A percentile compares a stretch with the other conserved stretches of the same genome.
Evolutionary conservation across 768 basidiomycete species (phyloP).

Genomic region (Gloeopeniophorella convolvens): DNA sequence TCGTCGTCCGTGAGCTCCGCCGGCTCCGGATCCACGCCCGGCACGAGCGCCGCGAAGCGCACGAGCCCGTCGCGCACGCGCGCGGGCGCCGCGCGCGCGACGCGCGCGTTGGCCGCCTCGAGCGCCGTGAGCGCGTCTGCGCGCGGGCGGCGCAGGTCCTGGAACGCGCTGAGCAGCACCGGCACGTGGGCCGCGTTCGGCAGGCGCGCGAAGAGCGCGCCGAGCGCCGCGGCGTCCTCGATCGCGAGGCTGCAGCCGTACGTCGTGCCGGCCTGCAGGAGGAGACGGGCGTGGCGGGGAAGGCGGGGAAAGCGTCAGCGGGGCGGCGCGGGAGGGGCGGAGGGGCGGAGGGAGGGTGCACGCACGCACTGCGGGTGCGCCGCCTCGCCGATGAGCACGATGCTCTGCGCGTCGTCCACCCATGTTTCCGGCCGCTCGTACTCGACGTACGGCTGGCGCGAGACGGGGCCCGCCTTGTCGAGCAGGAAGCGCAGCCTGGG

Average conservation of each 20-base stretch:
- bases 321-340: neutral
- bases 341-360: conserved; percentile 4
- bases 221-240: conserved; percentile 29
- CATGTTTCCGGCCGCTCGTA: conserved; percentile 31
- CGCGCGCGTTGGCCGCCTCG: conserved; percentile 4
- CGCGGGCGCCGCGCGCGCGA: neutral
- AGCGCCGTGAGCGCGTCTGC: conserved; percentile 1
- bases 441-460: conserved; percentile 30
- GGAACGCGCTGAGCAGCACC: conserved; percentile 25
- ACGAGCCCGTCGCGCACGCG: conserved; percentile 8
- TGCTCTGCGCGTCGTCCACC: conserved; percentile 31
- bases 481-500: conserved; percentile 13
- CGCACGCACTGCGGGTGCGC: conserved; percentile 28
- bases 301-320: neutral
- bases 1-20: conserved; percentile 5
- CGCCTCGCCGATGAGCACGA: conserved; percentile 34
- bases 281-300: neutral
- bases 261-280: conserved; percentile 30
- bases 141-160: conserved; percentile 24
- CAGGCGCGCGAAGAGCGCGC: conserved; percentile 26
- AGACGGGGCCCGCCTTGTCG: conserved; percentile 8
- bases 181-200: conserved; percentile 21
- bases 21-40: neutral
- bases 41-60: conserved; percentile 1
- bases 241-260: conserved; percentile 25